phyloP scores from a whole-genome alignment of 1,284 basidiomycete genomes.

The Vanrija humicola region DNA sequence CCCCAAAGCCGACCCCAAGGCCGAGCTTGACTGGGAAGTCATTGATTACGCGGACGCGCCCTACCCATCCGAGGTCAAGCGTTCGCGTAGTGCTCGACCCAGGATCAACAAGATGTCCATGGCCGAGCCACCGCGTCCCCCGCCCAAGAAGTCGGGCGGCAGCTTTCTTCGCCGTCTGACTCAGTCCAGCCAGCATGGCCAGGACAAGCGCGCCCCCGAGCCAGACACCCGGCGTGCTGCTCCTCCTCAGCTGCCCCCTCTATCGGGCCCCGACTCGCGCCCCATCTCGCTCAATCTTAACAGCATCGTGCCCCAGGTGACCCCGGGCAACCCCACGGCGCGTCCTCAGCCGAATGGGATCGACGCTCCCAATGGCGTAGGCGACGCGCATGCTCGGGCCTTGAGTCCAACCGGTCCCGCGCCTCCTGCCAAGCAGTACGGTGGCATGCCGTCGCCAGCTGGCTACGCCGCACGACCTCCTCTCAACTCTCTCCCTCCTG shows the following conservation, averaged over 20 bases:
- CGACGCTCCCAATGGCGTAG: no score
- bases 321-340: no score
- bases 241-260: conserved; percentile 14
- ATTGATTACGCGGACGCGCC: conserved; percentile 4
- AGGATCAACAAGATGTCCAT: conserved; percentile 7
- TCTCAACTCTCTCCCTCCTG: no score
- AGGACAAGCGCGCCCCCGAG: neutral
- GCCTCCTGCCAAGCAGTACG: no score
- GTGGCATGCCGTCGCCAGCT: no score
- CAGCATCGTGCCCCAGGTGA: no score
- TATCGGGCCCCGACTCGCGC: neutral
- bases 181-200: neutral
- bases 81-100: neutral
- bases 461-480: no score
- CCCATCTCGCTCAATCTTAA: no score
- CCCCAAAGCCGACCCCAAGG: neutral
- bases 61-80: neutral
- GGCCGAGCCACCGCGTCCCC: conserved; percentile 1
- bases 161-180: conserved; percentile 14
- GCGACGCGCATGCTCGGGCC: no score
- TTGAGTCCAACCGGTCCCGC: no score
- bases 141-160: conserved; percentile 8
- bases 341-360: no score
- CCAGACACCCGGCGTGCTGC: neutral
- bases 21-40: conserved; percentile 13